Evolutionary conservation across 2,329 filamentous ascomycete genomes (phyloP), one percentile per base, ranked within the genome.

Genomic region (Xylaria arbuscula): DNA sequence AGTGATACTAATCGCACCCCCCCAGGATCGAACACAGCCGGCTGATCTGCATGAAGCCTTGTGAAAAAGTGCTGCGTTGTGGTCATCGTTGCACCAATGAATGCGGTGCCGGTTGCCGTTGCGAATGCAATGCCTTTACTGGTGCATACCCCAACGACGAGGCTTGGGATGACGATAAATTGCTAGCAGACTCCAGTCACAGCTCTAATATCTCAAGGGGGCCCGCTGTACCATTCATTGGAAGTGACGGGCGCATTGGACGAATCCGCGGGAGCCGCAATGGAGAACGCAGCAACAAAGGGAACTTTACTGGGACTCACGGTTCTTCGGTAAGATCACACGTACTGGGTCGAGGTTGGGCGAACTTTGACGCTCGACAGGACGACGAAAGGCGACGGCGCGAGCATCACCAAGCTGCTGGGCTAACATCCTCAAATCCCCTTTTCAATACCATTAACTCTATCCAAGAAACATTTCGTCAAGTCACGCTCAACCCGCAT

Each of bases 31-130:
- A 64, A 15, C 77, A 78, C 36, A 69, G 70, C 3, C 69, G 67
- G 22, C 57, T 79, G 8, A 72, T 75, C 34, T 79, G 77, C 58
- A 67, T 62, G 28, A n/a, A 70, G 13, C 72, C 75, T 8, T 79
- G 77, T 55, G 72, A 75, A 59, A 70, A 71, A 17, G 32, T 54
- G 11, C 64, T 79, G 19, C 53, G 22, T 1, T 79, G 77, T 45
- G 70, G 72, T 6, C 77, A 79, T 58, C 63, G 47, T 24, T 79
- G 77, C 58, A 7, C 1, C 7, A 28, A 36, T 62, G 72, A 53
- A 64, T 79, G 77, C 15, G 76, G 77, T 19, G 68, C 76, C 13
- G 42, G 51, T 1, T 79, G 77, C 58, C 10, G 42, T 0, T 79
- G 77, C 34, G 67, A n/a, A 17, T 77, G 76, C 51, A 38, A 66